Base-by-base conservation (phyloP, 2,329 filamentous ascomycete genomes). In the Aspergillus bombycis region DNA sequence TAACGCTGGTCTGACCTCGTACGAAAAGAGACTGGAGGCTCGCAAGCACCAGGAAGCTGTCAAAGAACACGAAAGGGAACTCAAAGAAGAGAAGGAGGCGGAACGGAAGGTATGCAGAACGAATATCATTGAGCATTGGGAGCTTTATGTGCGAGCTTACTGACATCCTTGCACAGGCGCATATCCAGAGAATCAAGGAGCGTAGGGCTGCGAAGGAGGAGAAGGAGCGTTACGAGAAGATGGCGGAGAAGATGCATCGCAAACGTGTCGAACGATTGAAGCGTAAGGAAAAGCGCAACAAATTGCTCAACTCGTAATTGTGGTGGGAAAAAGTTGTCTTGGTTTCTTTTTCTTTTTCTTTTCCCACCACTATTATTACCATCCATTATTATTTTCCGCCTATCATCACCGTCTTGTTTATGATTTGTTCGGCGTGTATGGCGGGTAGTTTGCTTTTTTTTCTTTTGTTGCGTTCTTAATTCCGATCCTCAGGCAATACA, bases 171-270 rank as follows among this genome's bases (percentile, higher is more conserved):
- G n/a, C 30, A 14, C 61, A 97, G 92, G 85, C 86, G 75, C 89
- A 89, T 70, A 88, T 95, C 60, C 86, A 94, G 74, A 86, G 86
- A 12, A 91, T 98, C 75, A 94, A 91, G 74, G 93, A 96, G 68
- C 94, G 91, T 79, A 87, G 92, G 70, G 90, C 88, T 23, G 91
- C 90, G 58, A 98, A 97, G 85, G 94, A 93, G 72, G 95, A 98
- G 83, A 93, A 91, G 79, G 93, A 94, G 74, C 85, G 94, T 70
- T 98, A 94, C 76, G 92, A 93, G 78, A 92, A 94, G 83, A 88
- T 99, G 88, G 94, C 93, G 23, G 92, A 93, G 82, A 98, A 95
- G 83, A 98, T 99, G 95, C 94, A 98, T 82, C 89, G 88, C 80
- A 98, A 97, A 85, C 86, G 94, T 65, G 90, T 98, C 14, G 95